Evolutionary conservation across 2,329 filamentous ascomycete species (phyloP).

Genomic region (Escovopsis sp.): DNA sequence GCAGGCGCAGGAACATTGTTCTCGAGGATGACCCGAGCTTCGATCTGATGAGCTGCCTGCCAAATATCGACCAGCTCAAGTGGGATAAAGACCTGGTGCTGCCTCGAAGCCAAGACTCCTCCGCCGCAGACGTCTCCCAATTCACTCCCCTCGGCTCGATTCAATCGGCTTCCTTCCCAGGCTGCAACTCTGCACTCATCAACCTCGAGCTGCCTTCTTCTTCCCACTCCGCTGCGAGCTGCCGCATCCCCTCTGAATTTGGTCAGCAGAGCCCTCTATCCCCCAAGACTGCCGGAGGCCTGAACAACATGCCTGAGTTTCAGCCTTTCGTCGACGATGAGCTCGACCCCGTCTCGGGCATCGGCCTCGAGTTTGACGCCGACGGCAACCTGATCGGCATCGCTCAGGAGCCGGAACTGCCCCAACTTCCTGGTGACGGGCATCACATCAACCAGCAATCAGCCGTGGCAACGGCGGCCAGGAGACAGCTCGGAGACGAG

Average conservation of each 20-base stretch:
- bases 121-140: constrained; percentile 26
- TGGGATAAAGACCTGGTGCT: constrained; percentile 18
- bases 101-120: constrained; percentile 20
- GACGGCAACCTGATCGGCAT: constrained; percentile 33
- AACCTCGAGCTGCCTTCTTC: constrained; percentile 20
- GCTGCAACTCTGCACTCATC: constrained; percentile 12
- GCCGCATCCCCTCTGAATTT: constrained; percentile 21
- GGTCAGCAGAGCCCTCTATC: constrained; percentile 17
- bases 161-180: constrained; percentile 17
- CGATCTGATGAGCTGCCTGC: constrained; percentile 18
- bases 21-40: constrained; percentile 76
- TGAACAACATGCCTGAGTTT: constrained; percentile 11
- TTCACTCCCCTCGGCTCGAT: constrained; percentile 26
- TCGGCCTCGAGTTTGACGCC: constrained; percentile 35
- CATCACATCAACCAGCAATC: constrained; percentile 7
- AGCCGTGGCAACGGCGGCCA: neutral
- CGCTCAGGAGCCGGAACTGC: constrained; percentile 28
- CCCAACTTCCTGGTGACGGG: constrained; percentile 22
- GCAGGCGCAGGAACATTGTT: constrained; percentile 62
- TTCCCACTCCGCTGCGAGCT: constrained; percentile 19
- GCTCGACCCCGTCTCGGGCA: constrained; percentile 22
- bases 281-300: constrained; percentile 9
- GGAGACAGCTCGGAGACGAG: neutral
- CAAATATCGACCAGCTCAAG: constrained; percentile 22
- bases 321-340: constrained; percentile 26